phyloP scores from a whole-genome alignment of 305 asterid genomes.

The Lippia alba region DNA sequence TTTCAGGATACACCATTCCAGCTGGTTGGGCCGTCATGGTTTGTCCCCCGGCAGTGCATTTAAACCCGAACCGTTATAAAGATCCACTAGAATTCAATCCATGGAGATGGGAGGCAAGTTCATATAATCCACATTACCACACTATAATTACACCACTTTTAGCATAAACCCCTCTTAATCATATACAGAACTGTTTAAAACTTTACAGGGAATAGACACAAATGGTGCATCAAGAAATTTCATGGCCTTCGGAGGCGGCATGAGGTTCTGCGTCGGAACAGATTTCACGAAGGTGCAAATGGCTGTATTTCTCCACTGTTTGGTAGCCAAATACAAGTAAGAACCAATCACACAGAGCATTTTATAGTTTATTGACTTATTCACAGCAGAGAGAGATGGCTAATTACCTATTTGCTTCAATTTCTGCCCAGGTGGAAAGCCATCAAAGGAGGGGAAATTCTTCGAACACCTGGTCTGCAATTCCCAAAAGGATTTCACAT shows the following conservation, averaged over 20 bases:
- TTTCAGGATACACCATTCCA: slow-evolving; percentile 80
- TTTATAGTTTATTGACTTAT: background rate
- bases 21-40: slow-evolving; percentile 95
- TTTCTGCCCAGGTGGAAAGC: slow-evolving; percentile 56
- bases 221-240: slow-evolving; percentile 81
- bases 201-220: slow-evolving; percentile 63
- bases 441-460: slow-evolving; percentile 68
- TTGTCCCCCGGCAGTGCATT: slow-evolving; percentile 95
- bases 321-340: slow-evolving; percentile 84
- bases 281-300: slow-evolving; percentile 90
- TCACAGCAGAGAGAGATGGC: slow-evolving; percentile 25
- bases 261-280: slow-evolving; percentile 92
- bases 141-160: background rate
- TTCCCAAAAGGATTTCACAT: slow-evolving; percentile 80
- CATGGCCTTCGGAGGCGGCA: slow-evolving; percentile 98
- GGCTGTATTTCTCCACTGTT: slow-evolving; percentile 84
- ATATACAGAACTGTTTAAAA: background rate
- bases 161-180: background rate
- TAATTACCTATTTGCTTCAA: slow-evolving; percentile 40
- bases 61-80: slow-evolving; percentile 65
- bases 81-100: slow-evolving; percentile 91
- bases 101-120: slow-evolving; percentile 93
- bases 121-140: slow-evolving; percentile 21
- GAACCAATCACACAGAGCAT: slow-evolving; percentile 28
- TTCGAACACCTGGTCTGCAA: slow-evolving; percentile 86